phyloP scores from a whole-genome alignment of 163 green algal species.

The Coccomyxa subellipsoidea region DNA sequence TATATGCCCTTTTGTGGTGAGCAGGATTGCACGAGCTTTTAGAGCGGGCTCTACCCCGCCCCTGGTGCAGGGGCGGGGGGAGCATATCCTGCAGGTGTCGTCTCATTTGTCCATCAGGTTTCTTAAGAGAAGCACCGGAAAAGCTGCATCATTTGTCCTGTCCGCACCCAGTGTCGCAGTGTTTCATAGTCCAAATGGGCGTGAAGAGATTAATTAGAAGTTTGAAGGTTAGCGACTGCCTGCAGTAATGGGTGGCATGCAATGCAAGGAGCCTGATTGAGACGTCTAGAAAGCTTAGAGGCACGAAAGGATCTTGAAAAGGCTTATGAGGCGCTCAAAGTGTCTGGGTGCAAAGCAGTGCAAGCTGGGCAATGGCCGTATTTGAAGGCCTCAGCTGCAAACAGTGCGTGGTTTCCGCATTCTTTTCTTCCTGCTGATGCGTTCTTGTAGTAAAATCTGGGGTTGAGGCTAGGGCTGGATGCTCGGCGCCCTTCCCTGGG shows the following conservation, averaged over 20 bases:
- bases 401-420: slow-evolving; percentile 2
- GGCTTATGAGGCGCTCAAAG: too few species aligned
- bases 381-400: slow-evolving; percentile 6
- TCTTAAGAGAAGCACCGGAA: too few species aligned
- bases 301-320: not conserved
- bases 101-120: not conserved
- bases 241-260: too few species aligned
- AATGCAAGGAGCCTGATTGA: too few species aligned
- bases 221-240: too few species aligned
- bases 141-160: not conserved
- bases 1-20: not conserved
- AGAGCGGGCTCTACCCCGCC: not conserved
- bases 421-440: not conserved
- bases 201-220: too few species aligned
- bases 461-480: not conserved
- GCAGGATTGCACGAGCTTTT: not conserved
- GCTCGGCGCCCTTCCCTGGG: not conserved
- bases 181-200: too few species aligned
- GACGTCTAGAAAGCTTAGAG: not conserved
- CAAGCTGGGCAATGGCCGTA: not conserved
- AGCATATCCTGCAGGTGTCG: not conserved
- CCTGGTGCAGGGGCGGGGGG: not conserved
- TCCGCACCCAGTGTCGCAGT: not conserved
- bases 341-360: too few species aligned
- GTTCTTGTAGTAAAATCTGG: not conserved